Evolutionary conservation across 257 asterid genomes (phyloP).

Genomic region (Forsythia viridissima): DNA sequence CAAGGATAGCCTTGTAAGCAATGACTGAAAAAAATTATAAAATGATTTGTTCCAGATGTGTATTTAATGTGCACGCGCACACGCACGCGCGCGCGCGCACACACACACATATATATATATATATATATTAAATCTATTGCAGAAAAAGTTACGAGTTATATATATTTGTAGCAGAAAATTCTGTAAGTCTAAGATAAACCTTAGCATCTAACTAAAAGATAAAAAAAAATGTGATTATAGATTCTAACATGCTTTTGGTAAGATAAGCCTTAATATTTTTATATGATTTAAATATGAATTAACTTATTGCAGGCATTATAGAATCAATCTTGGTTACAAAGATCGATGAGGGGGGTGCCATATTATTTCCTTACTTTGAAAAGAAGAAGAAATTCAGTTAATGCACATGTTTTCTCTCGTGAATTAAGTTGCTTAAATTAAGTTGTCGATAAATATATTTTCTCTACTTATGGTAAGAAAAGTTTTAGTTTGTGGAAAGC

Average conservation of each 20-base stretch:
- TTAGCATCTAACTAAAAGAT: background rate
- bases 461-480: too few species aligned
- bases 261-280: background rate
- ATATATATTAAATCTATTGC: background rate
- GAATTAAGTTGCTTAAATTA: too few species aligned
- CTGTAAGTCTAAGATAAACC: background rate
- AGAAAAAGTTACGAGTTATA: background rate
- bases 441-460: too few species aligned
- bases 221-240: background rate
- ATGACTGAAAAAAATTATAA: slow-evolving; percentile 84
- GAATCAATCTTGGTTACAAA: too few species aligned
- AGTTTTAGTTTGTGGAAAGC: too few species aligned
- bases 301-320: too few species aligned
- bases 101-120: background rate
- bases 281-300: too few species aligned
- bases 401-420: too few species aligned
- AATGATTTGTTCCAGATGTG: slow-evolving; percentile 20
- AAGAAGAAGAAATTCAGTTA: too few species aligned
- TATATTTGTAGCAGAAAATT: background rate
- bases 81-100: too few species aligned
- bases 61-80: background rate
- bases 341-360: too few species aligned
- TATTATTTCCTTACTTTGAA: too few species aligned
- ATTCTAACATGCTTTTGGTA: slow-evolving; percentile 2
- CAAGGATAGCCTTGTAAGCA: slow-evolving; percentile 83